Evolutionary conservation across 2,329 filamentous ascomycete species (phyloP).

Genomic region (Ilyonectria mors-panacis): DNA sequence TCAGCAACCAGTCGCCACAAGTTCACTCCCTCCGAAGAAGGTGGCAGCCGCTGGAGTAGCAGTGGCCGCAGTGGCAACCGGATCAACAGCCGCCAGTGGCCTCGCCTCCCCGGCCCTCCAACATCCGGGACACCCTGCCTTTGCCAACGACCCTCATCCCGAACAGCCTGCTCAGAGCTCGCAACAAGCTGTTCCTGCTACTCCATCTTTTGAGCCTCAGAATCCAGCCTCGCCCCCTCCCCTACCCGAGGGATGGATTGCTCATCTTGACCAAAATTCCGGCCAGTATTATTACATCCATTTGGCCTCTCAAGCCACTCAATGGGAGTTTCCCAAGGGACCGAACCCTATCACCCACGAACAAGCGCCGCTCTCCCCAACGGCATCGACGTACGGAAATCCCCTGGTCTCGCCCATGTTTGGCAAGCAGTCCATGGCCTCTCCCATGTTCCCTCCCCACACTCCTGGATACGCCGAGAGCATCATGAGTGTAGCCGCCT

Average conservation of each 20-base stretch:
- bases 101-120: slow-evolving; percentile 66
- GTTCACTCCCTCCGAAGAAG: slow-evolving; percentile 51
- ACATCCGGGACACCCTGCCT: slow-evolving; percentile 85
- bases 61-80: slow-evolving; percentile 41
- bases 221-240: slow-evolving; percentile 90
- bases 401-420: slow-evolving; percentile 79
- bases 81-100: slow-evolving; percentile 44
- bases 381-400: slow-evolving; percentile 82
- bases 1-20: slow-evolving; percentile 42
- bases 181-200: slow-evolving; percentile 61
- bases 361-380: slow-evolving; percentile 85
- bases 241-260: slow-evolving; percentile 97
- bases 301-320: slow-evolving; percentile 92
- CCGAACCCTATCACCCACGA: slow-evolving; percentile 91
- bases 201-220: slow-evolving; percentile 58
- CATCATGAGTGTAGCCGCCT: slow-evolving; percentile 84
- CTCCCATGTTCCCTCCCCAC: slow-evolving; percentile 86
- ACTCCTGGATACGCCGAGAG: slow-evolving; percentile 89
- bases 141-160: slow-evolving; percentile 84
- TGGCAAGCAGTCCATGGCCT: slow-evolving; percentile 72
- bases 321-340: slow-evolving; percentile 99
- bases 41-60: slow-evolving; percentile 38
- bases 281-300: slow-evolving; percentile 99
- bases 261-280: slow-evolving; percentile 93
- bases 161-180: slow-evolving; percentile 64